Conservation (phyloP, 225 moss, liverwort and hornwort genomes). For the Asterella californica region DNA sequence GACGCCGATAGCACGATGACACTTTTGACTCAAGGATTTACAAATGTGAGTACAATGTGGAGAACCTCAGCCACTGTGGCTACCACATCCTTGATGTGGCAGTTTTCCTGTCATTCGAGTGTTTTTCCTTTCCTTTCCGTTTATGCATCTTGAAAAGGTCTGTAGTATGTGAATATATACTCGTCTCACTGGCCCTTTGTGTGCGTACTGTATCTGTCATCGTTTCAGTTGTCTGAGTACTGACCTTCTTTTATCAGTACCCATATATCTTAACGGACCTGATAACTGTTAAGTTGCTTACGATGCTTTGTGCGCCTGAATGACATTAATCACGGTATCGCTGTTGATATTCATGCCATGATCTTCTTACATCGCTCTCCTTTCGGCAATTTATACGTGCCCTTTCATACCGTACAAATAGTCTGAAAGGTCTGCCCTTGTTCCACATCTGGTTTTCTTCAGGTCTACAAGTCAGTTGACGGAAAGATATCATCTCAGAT, state of each 20-base stretch:
- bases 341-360: neutral
- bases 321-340: neutral
- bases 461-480: conserved; percentile 71
- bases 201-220: neutral
- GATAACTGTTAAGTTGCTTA: too few relatives aligned
- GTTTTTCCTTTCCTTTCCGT: neutral
- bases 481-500: conserved; percentile 72
- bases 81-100: neutral
- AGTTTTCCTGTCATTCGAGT: neutral
- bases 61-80: neutral
- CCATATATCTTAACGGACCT: too few relatives aligned
- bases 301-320: too few relatives aligned
- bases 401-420: neutral
- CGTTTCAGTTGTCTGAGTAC: neutral
- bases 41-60: conserved; percentile 45
- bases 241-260: too few relatives aligned
- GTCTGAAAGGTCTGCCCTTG: neutral
- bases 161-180: neutral
- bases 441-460: neutral
- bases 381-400: neutral
- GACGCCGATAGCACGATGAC: conserved; percentile 49
- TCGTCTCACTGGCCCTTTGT: neutral
- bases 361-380: neutral
- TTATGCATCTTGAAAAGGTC: neutral
- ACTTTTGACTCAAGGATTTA: conserved; percentile 79